Percentiles rank a stretch among this genome's conserved stretches.
These are phyloP conservation scores for Trichoderma parareesei DNA, from an alignment of 495 filamentous ascomycete genomes.

Conservation along the genomic window DNA sequence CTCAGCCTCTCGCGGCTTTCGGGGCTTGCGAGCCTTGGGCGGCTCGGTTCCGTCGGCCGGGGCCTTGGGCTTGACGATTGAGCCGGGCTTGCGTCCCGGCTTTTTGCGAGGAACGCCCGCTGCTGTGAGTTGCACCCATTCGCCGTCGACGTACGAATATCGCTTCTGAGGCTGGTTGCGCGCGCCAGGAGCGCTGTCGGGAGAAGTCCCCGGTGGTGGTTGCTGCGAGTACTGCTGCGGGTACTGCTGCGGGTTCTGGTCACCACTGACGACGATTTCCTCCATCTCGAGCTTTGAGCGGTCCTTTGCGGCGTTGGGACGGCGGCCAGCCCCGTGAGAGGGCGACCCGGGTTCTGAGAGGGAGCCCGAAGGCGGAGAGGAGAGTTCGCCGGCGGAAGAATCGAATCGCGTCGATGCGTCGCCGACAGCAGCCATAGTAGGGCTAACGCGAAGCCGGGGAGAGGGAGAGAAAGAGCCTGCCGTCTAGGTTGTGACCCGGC, in stretches of 20 bases:
- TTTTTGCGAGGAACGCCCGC: constrained; percentile 41
- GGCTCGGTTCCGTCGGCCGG: constrained; percentile 35
- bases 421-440: constrained; percentile 6
- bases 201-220: constrained; percentile 10
- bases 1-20: constrained; percentile 51
- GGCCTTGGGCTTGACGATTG: constrained; percentile 36
- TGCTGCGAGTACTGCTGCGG: constrained; percentile 14
- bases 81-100: constrained; percentile 45
- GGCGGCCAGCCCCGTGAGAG: constrained; percentile 13
- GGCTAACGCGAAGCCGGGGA: constrained; percentile 7
- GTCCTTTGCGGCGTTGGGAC: constrained; percentile 23
- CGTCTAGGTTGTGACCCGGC: neutral
- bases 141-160: constrained; percentile 11
- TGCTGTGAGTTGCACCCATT: constrained; percentile 30
- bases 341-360: constrained; percentile 30
- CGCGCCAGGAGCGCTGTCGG: neutral
- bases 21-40: constrained; percentile 43
- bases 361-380: constrained; percentile 26
- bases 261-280: constrained; percentile 27
- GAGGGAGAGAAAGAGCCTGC: neutral
- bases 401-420: constrained; percentile 18
- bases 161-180: neutral
- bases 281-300: constrained; percentile 28
- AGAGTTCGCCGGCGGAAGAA: constrained; percentile 28
- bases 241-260: constrained; percentile 20